phyloP scores from a whole-genome alignment of 1,139 yeast species.

The Saccharomycopsis crataegensis region DNA sequence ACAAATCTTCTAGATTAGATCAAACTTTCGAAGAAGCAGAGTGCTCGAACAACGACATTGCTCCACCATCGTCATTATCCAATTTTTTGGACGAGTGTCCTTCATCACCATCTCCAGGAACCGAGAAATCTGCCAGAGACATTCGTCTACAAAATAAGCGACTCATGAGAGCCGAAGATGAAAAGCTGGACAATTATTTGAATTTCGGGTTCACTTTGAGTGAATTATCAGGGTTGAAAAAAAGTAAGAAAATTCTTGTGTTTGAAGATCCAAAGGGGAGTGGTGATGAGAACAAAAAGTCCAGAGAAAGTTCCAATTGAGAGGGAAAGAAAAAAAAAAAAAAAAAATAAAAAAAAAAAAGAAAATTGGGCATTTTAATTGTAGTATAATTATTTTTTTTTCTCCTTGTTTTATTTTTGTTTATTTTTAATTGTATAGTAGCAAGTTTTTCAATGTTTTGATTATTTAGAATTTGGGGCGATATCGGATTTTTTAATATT shows the following conservation, averaged over 20 bases:
- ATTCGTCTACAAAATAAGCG: conserved; percentile 5
- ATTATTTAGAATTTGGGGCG: too few species aligned
- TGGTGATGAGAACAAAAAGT: conserved; percentile 50
- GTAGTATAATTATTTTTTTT: neutral
- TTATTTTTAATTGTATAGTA: too few species aligned
- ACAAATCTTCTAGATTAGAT: neutral
- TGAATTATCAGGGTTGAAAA: conserved; percentile 15
- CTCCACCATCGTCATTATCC: neutral
- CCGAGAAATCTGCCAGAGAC: neutral
- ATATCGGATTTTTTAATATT: too few species aligned
- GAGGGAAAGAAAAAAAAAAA: neutral
- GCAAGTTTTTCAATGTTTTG: too few species aligned
- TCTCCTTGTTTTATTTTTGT: neutral
- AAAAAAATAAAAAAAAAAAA: too few species aligned
- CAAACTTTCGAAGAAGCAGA: neutral
- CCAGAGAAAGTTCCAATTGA: neutral
- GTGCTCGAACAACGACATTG: neutral
- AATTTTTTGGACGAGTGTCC: neutral
- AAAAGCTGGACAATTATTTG: conserved; percentile 5
- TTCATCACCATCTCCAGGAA: neutral
- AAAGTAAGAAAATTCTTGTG: conserved; percentile 15
- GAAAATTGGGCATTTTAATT: neutral
- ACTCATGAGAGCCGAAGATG: conserved; percentile 11
- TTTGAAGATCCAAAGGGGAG: conserved; percentile 29
- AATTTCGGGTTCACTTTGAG: conserved; percentile 19